A percentile compares a stretch with the other conserved stretches of the same genome.
phyloP scores from a whole-genome alignment of 345 rosid species.

The Citrus trifoliata region DNA sequence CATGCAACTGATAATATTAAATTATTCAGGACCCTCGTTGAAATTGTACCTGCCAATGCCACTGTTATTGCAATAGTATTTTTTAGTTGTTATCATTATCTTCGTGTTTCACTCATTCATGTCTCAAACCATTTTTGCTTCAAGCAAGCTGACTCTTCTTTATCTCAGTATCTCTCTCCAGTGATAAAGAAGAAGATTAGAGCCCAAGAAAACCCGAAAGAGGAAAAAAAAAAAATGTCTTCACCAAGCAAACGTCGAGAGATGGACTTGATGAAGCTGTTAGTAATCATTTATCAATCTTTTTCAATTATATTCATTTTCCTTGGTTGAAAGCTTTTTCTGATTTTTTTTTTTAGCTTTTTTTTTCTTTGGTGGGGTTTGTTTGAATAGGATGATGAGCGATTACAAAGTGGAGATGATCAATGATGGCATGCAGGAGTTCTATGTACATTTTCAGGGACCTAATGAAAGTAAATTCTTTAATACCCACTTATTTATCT shows the following conservation, averaged over 20 bases:
- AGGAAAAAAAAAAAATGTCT: constrained; percentile 41
- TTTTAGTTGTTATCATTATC: neutral
- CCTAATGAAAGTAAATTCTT: constrained; percentile 57
- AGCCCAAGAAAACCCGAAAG: neutral
- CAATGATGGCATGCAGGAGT: constrained; percentile 62
- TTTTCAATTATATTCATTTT: constrained; percentile 1
- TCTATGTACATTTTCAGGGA: constrained; percentile 64
- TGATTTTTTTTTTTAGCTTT: neutral
- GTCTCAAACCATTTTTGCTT: neutral
- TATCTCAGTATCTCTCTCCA: no score
- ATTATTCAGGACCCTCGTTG: constrained; percentile 2
- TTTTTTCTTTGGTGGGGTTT: neutral
- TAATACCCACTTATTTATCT: constrained; percentile 1
- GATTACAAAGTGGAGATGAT: constrained; percentile 69
- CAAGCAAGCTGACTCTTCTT: neutral
- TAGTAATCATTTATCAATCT: neutral
- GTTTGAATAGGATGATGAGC: constrained; percentile 64
- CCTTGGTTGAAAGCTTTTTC: neutral
- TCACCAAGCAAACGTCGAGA: constrained; percentile 78
- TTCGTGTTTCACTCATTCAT: neutral
- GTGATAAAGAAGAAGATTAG: constrained; percentile 4
- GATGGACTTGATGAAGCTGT: constrained; percentile 82
- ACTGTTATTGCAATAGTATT: neutral
- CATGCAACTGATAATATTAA: neutral
- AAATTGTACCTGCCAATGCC: neutral